These are phyloP conservation scores for Nicotiana tabacum DNA, from an alignment of 257 asterid genomes.

Conservation along the genomic window DNA sequence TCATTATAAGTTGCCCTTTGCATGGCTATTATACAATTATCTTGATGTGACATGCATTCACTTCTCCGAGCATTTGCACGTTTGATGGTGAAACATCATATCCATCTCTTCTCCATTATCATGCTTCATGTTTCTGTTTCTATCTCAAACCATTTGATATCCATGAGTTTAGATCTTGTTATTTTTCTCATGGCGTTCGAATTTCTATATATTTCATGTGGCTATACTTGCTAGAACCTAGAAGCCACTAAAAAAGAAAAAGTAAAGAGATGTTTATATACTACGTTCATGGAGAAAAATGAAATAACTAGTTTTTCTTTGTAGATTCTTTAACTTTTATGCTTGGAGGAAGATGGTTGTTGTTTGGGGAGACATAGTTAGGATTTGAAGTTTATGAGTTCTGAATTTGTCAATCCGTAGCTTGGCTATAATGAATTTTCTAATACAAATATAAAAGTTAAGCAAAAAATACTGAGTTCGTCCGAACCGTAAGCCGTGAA, in stretches of 20 bases:
- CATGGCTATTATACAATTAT: not conserved
- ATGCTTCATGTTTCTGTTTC: not conserved
- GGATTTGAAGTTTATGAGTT: no score
- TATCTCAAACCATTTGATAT: constrained; percentile 10
- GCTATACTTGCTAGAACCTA: no score
- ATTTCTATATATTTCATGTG: constrained; percentile 3
- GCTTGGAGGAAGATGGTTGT: not conserved
- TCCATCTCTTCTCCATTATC: not conserved
- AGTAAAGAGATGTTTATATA: no score
- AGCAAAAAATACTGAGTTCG: no score
- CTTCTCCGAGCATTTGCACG: constrained; percentile 8
- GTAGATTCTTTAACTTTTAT: not conserved
- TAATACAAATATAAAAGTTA: no score
- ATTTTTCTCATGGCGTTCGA: not conserved
- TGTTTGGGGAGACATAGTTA: not conserved
- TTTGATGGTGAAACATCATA: not conserved
- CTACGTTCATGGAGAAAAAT: not conserved
- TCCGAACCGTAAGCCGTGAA: no score
- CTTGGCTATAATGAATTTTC: no score
- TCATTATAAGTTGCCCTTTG: not conserved
- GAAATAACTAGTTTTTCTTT: not conserved
- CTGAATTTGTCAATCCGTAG: no score
- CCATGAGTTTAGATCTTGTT: not conserved
- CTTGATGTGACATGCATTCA: not conserved
- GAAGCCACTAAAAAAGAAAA: no score